Conservation (phyloP, 169 alveolate genomes). For the Perkinsus chesapeaki region DNA sequence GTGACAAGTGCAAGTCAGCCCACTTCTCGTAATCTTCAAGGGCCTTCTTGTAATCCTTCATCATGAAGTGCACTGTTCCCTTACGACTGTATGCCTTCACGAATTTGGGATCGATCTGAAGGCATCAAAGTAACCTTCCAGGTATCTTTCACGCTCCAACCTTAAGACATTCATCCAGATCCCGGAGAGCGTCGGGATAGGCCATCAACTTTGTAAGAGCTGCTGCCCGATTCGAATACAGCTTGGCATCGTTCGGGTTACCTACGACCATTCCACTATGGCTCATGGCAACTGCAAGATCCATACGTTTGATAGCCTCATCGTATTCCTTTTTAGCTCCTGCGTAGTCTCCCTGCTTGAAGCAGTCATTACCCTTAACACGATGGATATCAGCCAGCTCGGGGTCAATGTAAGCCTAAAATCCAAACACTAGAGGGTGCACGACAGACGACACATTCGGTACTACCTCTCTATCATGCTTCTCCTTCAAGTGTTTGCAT, state of each 20-base stretch:
- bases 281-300: not conserved
- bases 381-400: conserved; percentile 41
- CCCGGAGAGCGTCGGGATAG: conserved; percentile 82
- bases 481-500: conserved; percentile 80
- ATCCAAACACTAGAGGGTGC: not conserved
- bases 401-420: not conserved
- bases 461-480: conserved; percentile 57
- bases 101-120: conserved; percentile 83
- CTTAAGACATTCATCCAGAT: conserved; percentile 19
- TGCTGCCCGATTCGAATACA: conserved; percentile 93
- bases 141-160: not conserved
- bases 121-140: not conserved
- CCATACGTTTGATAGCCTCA: conserved; percentile 90
- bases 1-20: not conserved
- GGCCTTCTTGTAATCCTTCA: conserved; percentile 97
- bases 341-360: conserved; percentile 85
- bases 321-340: conserved; percentile 92
- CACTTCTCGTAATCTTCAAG: conserved; percentile 79
- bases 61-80: conserved; percentile 82
- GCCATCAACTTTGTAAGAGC: conserved; percentile 88
- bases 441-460: not conserved
- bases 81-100: conserved; percentile 92
- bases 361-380: conserved; percentile 79
- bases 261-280: not conserved
- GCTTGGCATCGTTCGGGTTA: conserved; percentile 83